phyloP scores from a whole-genome alignment of 257 asterid species.

The Primulina eburnea region DNA sequence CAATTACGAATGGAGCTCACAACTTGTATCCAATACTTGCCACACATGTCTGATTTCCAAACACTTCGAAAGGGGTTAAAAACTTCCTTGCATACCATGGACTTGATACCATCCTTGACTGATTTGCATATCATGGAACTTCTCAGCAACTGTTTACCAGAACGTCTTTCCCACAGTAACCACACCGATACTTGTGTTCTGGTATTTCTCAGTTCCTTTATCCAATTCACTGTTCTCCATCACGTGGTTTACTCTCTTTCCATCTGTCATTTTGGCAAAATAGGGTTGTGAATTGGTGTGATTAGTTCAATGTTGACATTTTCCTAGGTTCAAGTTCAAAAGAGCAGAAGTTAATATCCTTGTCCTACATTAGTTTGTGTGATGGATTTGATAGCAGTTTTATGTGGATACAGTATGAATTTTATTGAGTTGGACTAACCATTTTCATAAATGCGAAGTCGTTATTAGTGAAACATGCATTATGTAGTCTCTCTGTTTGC shows the following conservation, averaged over 20 bases:
- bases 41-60: slow-evolving; percentile 55
- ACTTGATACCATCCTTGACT: not conserved
- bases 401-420: not conserved
- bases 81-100: not conserved
- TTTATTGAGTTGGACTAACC: not conserved
- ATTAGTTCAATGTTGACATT: too few relatives aligned
- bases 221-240: slow-evolving; percentile 6
- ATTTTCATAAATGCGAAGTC: too few relatives aligned
- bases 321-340: not conserved
- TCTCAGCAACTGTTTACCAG: slow-evolving; percentile 76
- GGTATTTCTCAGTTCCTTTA: slow-evolving; percentile 44
- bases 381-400: not conserved
- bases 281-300: not conserved
- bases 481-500: not conserved
- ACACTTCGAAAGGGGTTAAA: not conserved
- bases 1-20: slow-evolving; percentile 56
- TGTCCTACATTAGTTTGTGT: not conserved
- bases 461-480: not conserved
- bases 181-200: slow-evolving; percentile 63
- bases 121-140: slow-evolving; percentile 69
- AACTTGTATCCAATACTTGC: slow-evolving; percentile 76
- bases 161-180: slow-evolving; percentile 57
- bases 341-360: not conserved
- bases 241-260: slow-evolving; percentile 20
- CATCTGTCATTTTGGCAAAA: not conserved